Evolutionary conservation across 345 rosid genomes (phyloP).

Genomic region (Salix purpurea): DNA sequence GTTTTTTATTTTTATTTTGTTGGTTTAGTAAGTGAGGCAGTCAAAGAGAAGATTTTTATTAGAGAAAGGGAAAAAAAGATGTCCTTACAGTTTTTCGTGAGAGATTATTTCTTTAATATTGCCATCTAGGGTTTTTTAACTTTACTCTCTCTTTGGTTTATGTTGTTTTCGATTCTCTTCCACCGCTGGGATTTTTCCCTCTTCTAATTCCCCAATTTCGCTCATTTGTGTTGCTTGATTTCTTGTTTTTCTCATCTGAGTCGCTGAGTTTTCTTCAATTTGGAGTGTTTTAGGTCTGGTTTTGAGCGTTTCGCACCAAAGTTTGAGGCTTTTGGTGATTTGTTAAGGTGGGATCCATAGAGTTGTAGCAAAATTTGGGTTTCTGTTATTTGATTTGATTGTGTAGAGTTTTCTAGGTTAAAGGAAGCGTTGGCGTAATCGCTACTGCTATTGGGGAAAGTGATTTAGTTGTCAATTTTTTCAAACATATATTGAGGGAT

Average conservation of each 20-base stretch:
- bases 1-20: background rate
- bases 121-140: conserved; percentile 31
- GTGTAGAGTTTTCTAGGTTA: background rate
- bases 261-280: conserved; percentile 5
- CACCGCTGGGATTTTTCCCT: background rate
- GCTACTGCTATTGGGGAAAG: background rate
- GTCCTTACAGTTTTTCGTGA: conserved; percentile 30
- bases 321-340: conserved; percentile 19
- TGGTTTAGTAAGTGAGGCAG: conserved; percentile 22
- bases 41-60: conserved; percentile 27
- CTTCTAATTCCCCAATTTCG: background rate
- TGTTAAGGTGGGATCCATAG: conserved; percentile 14
- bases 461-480: background rate
- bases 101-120: conserved; percentile 27
- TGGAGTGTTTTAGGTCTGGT: background rate
- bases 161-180: conserved; percentile 8
- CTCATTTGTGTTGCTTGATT: conserved; percentile 1
- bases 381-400: conserved; percentile 26
- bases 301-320: conserved; percentile 10
- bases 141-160: conserved; percentile 16
- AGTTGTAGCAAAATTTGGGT: conserved; percentile 26
- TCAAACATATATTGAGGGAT: conserved; percentile 21
- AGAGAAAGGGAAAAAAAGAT: conserved; percentile 24
- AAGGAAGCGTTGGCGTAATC: conserved; percentile 9
- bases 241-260: background rate